phyloP scores from a whole-genome alignment of 495 filamentous ascomycete species.

The Pyrenula massariospora region DNA sequence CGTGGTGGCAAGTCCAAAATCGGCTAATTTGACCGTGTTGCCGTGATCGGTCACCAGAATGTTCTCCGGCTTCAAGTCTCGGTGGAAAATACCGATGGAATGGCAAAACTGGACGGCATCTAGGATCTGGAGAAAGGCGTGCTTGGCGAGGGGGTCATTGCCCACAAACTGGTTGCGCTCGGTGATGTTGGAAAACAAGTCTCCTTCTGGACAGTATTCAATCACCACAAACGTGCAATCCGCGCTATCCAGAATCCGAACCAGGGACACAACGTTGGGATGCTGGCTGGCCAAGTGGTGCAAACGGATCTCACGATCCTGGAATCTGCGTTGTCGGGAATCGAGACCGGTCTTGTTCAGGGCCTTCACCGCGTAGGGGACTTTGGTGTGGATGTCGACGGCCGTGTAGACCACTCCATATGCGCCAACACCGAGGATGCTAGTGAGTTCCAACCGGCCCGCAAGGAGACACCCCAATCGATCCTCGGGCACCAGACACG shows the following conservation, averaged over 20 bases:
- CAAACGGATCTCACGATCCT: constrained; percentile 83
- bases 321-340: constrained; percentile 75
- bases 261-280: constrained; percentile 85
- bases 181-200: constrained; percentile 94
- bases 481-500: constrained; percentile 60
- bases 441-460: constrained; percentile 68
- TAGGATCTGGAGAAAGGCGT: constrained; percentile 88
- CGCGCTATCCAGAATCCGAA: constrained; percentile 82
- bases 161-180: constrained; percentile 86
- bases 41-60: constrained; percentile 83
- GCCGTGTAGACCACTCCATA: constrained; percentile 97
- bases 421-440: constrained; percentile 83
- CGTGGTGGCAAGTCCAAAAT: constrained; percentile 88
- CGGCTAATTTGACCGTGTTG: constrained; percentile 85
- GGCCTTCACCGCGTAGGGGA: constrained; percentile 89
- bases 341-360: constrained; percentile 89
- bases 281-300: constrained; percentile 83
- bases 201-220: constrained; percentile 95
- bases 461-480: constrained; percentile 77
- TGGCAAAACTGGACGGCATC: constrained; percentile 97
- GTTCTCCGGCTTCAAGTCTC: constrained; percentile 97
- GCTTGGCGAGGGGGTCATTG: constrained; percentile 80
- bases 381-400: constrained; percentile 71
- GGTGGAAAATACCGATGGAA: constrained; percentile 84
- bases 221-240: constrained; percentile 96